These are phyloP conservation scores for Heimioporus sp. DNA, from an alignment of 768 basidiomycete genomes.

Conservation along the genomic window DNA sequence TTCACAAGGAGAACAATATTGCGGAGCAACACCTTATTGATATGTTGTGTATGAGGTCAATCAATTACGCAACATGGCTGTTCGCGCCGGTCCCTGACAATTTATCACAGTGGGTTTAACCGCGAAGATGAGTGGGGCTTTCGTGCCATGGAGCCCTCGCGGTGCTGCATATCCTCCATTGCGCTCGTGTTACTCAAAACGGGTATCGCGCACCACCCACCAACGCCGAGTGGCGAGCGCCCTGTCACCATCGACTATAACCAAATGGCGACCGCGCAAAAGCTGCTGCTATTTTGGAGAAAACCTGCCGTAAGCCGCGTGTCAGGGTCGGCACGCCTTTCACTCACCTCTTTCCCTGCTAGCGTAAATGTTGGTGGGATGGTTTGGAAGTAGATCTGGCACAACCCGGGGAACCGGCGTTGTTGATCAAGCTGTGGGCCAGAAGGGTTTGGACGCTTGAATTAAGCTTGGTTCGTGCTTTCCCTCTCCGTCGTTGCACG, in stretches of 20 bases:
- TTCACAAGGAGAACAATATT: constrained; percentile 98
- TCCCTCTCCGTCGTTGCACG: neutral
- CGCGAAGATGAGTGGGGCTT: constrained; percentile 99
- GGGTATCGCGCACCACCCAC: constrained; percentile 76
- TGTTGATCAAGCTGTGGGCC: constrained; percentile 89
- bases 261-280: constrained; percentile 98
- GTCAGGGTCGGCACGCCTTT: neutral
- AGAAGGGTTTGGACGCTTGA: constrained; percentile 98
- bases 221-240: constrained; percentile 52
- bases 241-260: constrained; percentile 82
- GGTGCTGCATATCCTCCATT: constrained; percentile 98
- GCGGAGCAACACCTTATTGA: constrained; percentile 99
- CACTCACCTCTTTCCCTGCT: neutral
- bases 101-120: constrained; percentile 71
- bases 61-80: constrained; percentile 1
- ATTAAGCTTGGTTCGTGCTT: constrained; percentile 73
- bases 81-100: constrained; percentile 9
- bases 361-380: constrained; percentile 99
- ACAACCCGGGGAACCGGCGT: constrained; percentile 47
- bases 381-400: constrained; percentile 88
- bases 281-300: constrained; percentile 95
- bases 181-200: constrained; percentile 97
- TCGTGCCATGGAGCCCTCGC: constrained; percentile 90
- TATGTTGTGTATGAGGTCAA: constrained; percentile 99
- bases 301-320: constrained; percentile 88